These are phyloP conservation scores for Erysimum cheiranthoides DNA, from an alignment of 345 rosid genomes.

Conservation along the genomic window DNA sequence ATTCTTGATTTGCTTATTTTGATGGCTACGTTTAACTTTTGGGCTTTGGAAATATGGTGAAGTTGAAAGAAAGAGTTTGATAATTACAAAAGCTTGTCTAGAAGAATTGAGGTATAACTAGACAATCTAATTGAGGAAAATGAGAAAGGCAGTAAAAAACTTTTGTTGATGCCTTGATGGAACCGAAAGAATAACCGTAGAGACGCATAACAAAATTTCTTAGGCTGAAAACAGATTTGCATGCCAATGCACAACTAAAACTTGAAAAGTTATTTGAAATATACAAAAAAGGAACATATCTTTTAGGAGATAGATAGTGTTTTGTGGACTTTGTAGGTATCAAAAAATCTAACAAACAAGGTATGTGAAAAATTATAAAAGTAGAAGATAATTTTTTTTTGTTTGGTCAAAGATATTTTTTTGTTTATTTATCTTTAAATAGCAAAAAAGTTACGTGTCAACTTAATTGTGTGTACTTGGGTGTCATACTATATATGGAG, in stretches of 20 bases:
- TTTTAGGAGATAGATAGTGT: background rate
- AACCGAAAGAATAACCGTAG: too few relatives aligned
- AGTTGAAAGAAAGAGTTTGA: conserved; percentile 94
- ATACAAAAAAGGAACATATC: conserved; percentile 2
- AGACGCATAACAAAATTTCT: too few relatives aligned
- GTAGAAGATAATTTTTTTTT: background rate
- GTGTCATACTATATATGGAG: conserved; percentile 1
- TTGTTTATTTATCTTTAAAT: background rate
- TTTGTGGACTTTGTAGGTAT: background rate
- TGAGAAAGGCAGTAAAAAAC: conserved; percentile 89
- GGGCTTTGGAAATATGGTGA: conserved; percentile 84
- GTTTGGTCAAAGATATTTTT: background rate
- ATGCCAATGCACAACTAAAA: background rate
- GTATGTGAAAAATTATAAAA: conserved; percentile 3
- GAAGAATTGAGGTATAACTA: conserved; percentile 80
- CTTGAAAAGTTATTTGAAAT: background rate
- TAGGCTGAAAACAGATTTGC: too few relatives aligned
- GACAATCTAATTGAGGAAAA: conserved; percentile 85
- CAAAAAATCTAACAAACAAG: background rate
- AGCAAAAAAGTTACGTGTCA: background rate
- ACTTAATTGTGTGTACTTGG: conserved; percentile 13
- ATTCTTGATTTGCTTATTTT: conserved; percentile 16
- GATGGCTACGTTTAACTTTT: conserved; percentile 13
- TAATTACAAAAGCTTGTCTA: conserved; percentile 84
- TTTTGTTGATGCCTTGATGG: conserved; percentile 74